These are phyloP conservation scores for Hypoxylon sp. DNA, from an alignment of 2,329 filamentous ascomycete species.

Conservation along the genomic window DNA sequence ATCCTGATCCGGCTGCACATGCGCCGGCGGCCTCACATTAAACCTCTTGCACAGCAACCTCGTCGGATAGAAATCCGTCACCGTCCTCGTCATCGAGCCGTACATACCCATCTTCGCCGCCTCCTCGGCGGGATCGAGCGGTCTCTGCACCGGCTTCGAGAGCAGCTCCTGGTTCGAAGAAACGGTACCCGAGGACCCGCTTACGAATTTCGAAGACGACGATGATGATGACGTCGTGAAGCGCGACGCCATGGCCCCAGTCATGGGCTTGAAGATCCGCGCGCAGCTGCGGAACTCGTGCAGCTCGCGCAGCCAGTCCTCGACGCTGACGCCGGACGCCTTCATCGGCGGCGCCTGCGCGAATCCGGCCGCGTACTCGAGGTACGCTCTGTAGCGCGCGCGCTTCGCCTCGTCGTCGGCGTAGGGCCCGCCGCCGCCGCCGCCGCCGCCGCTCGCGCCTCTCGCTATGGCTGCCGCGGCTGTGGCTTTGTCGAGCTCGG, in stretches of 20 bases:
- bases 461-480: slow-evolving; percentile 78
- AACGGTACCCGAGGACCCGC: slow-evolving; percentile 38
- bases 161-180: slow-evolving; percentile 51
- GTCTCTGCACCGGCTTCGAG: slow-evolving; percentile 68
- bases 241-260: slow-evolving; percentile 90
- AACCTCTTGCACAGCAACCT: slow-evolving; percentile 95
- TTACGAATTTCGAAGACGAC: slow-evolving; percentile 48
- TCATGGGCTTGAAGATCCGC: slow-evolving; percentile 89
- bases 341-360: slow-evolving; percentile 15
- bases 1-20: slow-evolving; percentile 72
- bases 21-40: slow-evolving; percentile 82
- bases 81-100: slow-evolving; percentile 84
- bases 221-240: slow-evolving; percentile 78
- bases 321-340: slow-evolving; percentile 64
- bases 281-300: slow-evolving; percentile 78
- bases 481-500: slow-evolving; percentile 75
- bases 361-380: slow-evolving; percentile 81
- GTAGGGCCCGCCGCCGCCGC: slow-evolving; percentile 77
- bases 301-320: slow-evolving; percentile 86
- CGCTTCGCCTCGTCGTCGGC: slow-evolving; percentile 85
- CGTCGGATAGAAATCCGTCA: slow-evolving; percentile 81
- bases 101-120: slow-evolving; percentile 95
- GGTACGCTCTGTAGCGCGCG: slow-evolving; percentile 83
- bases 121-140: slow-evolving; percentile 83
- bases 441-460: slow-evolving; percentile 68